Percentiles rank a stretch among this genome's conserved stretches.
Evolutionary conservation across 1,284 basidiomycete species (phyloP).

Genomic region (Heliocybe sulcata): DNA sequence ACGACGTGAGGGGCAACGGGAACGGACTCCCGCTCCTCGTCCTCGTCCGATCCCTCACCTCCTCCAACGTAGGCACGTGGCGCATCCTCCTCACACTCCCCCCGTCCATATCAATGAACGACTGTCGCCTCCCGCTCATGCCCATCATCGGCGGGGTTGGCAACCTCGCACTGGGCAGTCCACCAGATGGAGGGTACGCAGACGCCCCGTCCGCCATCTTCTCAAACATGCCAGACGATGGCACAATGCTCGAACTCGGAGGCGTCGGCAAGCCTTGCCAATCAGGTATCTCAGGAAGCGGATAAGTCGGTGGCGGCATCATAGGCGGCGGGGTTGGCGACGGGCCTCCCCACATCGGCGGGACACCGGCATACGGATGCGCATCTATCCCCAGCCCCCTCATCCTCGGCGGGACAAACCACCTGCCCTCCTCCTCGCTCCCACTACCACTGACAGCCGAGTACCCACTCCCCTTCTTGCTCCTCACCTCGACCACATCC

Average conservation of each 20-base stretch:
- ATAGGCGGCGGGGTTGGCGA: not conserved
- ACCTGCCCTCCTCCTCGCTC: not conserved
- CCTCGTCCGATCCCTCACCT: not conserved
- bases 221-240: not conserved
- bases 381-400: not conserved
- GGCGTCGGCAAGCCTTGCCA: not conserved
- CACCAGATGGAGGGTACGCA: not conserved
- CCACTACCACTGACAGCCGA: not conserved
- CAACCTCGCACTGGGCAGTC: not conserved
- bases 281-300: not conserved
- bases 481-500: slow-evolving; percentile 6
- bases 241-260: not conserved
- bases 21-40: slow-evolving; percentile 3
- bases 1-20: not conserved
- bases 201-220: not conserved
- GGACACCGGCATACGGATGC: not conserved
- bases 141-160: not conserved
- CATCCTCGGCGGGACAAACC: not conserved
- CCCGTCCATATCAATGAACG: not conserved
- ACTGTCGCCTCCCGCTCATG: not conserved
- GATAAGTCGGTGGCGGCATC: not conserved
- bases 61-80: not conserved
- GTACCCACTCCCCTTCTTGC: slow-evolving; percentile 6
- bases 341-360: not conserved
- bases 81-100: not conserved